phyloP scores from a whole-genome alignment of 1,139 yeast species.

The Yamadazyma spencermartinsiae region DNA sequence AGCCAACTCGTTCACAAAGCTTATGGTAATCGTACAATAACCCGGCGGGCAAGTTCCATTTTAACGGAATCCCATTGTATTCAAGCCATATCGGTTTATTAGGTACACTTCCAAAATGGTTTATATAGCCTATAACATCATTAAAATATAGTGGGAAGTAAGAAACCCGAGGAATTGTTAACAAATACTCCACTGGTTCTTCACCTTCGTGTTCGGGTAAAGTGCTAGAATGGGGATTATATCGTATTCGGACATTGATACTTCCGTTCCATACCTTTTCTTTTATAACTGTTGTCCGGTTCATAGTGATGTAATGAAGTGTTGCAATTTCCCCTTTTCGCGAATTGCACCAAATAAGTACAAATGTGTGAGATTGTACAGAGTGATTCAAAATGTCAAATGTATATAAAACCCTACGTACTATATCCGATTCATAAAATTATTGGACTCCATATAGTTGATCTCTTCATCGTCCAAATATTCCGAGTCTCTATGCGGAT shows the following conservation, averaged over 20 bases:
- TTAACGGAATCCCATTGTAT: slow-evolving; percentile 59
- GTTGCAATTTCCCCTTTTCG: too few relatives aligned
- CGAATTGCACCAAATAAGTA: too few relatives aligned
- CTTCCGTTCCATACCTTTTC: slow-evolving; percentile 56
- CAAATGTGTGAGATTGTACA: too few relatives aligned
- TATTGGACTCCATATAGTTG: slow-evolving; percentile 22
- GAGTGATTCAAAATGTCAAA: slow-evolving; percentile 4
- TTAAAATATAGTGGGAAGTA: slow-evolving; percentile 57
- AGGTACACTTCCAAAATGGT: slow-evolving; percentile 23
- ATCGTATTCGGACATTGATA: slow-evolving; percentile 42
- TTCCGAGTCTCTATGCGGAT: slow-evolving; percentile 18
- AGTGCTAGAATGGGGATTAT: too few relatives aligned
- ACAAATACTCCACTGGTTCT: slow-evolving; percentile 21
- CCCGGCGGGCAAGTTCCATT: slow-evolving; percentile 84
- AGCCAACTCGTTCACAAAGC: slow-evolving; percentile 7
- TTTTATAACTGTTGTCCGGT: slow-evolving; percentile 22
- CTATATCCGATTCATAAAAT: slow-evolving; percentile 7
- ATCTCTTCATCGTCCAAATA: slow-evolving; percentile 30
- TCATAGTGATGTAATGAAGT: neutral
- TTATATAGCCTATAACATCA: slow-evolving; percentile 44
- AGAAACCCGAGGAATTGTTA: slow-evolving; percentile 43
- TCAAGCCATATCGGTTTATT: slow-evolving; percentile 62
- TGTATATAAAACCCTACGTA: neutral
- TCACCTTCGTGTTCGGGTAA: too few relatives aligned
- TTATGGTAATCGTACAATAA: slow-evolving; percentile 58